These are phyloP conservation scores for Physaria fendleri DNA, from an alignment of 345 rosid genomes.

Conservation along the genomic window DNA sequence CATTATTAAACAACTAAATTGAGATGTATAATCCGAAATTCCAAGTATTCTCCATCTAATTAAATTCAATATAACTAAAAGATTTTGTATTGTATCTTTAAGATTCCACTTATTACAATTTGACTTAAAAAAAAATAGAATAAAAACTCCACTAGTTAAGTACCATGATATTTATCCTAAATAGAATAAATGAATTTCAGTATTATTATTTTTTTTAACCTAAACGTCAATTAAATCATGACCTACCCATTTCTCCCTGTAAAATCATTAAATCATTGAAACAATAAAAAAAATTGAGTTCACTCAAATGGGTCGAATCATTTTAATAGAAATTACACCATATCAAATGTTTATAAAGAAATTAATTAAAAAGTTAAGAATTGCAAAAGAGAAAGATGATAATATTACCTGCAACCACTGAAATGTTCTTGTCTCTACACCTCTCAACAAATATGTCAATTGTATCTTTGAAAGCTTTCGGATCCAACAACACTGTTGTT, in stretches of 20 bases:
- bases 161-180: no score
- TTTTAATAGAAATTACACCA: constrained; percentile 6
- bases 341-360: neutral
- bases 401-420: constrained; percentile 86
- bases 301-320: constrained; percentile 14
- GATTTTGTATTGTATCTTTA: neutral
- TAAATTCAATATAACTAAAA: neutral
- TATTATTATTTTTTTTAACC: neutral
- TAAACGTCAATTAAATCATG: constrained; percentile 17
- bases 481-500: constrained; percentile 83
- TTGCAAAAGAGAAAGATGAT: neutral
- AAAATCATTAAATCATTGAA: constrained; percentile 22
- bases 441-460: constrained; percentile 91
- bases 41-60: neutral
- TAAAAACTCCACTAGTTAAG: neutral
- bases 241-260: constrained; percentile 21
- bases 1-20: neutral
- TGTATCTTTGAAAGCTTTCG: constrained; percentile 84
- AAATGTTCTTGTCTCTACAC: constrained; percentile 73
- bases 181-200: neutral
- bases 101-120: constrained; percentile 8
- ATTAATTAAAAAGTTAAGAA: neutral
- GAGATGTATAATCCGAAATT: neutral
- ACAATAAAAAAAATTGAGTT: constrained; percentile 11
- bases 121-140: neutral